A percentile compares a stretch with the other conserved stretches of the same genome.
Evolutionary conservation across 176 grass and related monocot genomes (phyloP).

Genomic region (Aechmea fasciata): DNA sequence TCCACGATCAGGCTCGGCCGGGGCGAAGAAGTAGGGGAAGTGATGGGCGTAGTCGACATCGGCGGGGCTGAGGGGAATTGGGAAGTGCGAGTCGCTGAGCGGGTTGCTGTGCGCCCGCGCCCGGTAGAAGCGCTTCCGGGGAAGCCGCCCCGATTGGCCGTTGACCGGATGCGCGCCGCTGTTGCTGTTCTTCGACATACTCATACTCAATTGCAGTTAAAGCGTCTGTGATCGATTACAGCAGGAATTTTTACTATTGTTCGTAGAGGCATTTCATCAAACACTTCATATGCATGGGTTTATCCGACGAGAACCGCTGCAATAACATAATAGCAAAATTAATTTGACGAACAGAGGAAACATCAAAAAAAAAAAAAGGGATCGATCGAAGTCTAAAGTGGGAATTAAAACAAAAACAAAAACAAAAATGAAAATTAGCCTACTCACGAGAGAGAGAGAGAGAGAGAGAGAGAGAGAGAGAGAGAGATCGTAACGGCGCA

Average conservation of each 20-base stretch:
- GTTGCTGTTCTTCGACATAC: slow-evolving; percentile 17
- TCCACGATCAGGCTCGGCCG: neutral
- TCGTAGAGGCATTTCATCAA: neutral
- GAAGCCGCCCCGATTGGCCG: slow-evolving; percentile 32
- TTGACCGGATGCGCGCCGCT: neutral
- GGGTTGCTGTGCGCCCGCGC: slow-evolving; percentile 86
- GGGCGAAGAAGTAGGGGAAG: slow-evolving; percentile 54
- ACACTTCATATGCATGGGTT: neutral
- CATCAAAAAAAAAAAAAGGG: no score
- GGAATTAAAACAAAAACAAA: no score
- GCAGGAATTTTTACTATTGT: neutral
- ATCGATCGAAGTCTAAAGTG: no score
- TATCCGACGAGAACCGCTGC: no score
- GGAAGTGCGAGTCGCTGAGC: slow-evolving; percentile 94
- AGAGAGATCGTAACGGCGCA: no score
- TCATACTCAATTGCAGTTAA: neutral
- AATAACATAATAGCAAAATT: no score
- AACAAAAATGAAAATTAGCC: no score
- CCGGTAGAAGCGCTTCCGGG: slow-evolving; percentile 76
- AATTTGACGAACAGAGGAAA: no score
- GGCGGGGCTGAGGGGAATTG: slow-evolving; percentile 50
- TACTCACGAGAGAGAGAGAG: no score
- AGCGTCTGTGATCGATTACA: neutral
- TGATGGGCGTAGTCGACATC: slow-evolving; percentile 58
- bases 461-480: no score